Percentiles rank a stretch among this genome's conserved stretches.
Evolutionary conservation across 139 green algal species (phyloP).

Genomic region (Picochlorum sp.): DNA sequence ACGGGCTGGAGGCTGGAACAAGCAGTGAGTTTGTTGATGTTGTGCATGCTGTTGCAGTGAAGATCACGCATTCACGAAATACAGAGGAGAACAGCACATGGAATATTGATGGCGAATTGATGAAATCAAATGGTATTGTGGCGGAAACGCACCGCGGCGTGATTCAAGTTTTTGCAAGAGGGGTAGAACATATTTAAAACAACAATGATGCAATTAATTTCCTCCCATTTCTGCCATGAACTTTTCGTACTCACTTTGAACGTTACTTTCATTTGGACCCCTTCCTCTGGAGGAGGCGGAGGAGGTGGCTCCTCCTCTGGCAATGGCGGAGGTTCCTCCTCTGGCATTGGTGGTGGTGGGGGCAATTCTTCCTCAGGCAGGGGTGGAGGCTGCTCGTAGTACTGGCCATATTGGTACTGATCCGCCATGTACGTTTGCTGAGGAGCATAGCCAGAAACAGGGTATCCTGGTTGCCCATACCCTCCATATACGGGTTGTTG

Average conservation of each 20-base stretch:
- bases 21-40: slow-evolving; percentile 37
- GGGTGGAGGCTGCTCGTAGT: background rate
- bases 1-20: slow-evolving; percentile 7
- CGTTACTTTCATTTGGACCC: slow-evolving; percentile 14
- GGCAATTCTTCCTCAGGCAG: background rate
- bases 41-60: slow-evolving; percentile 33
- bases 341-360: background rate
- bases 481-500: background rate
- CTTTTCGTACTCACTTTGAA: slow-evolving; percentile 40
- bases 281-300: slow-evolving; percentile 9
- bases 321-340: slow-evolving; percentile 5
- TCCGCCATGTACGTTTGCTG: background rate
- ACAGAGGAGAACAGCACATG: slow-evolving; percentile 34
- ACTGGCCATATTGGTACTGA: slow-evolving; percentile 7
- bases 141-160: slow-evolving; percentile 34
- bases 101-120: slow-evolving; percentile 77
- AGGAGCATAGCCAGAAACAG: background rate
- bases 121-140: slow-evolving; percentile 11
- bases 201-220: background rate
- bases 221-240: slow-evolving; percentile 41
- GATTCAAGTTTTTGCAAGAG: slow-evolving; percentile 65
- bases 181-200: slow-evolving; percentile 29
- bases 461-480: background rate
- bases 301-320: slow-evolving; percentile 3
- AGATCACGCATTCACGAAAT: slow-evolving; percentile 2